Evolutionary conservation across 2,329 filamentous ascomycete genomes (phyloP).

Genomic region (Alternaria longipes): DNA sequence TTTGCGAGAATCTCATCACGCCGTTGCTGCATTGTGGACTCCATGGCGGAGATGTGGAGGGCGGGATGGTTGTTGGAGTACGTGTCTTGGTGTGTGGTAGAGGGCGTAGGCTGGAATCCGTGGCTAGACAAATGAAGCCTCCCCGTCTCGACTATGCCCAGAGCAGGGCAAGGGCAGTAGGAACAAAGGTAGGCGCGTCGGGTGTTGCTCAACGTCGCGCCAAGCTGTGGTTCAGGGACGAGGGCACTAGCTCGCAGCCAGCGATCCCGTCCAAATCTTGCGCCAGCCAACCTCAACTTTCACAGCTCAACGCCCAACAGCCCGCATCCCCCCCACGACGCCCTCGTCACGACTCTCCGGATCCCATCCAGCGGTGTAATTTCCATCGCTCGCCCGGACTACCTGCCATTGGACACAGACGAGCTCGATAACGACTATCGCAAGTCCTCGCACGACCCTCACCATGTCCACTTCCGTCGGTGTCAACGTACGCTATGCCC

Average conservation of each 20-base stretch:
- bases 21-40: slow-evolving; percentile 75
- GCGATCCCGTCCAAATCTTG: slow-evolving; percentile 36
- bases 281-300: slow-evolving; percentile 42
- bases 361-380: slow-evolving; percentile 22
- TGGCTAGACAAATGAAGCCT: not conserved
- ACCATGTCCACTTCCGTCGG: slow-evolving; percentile 59
- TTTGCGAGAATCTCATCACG: slow-evolving; percentile 97
- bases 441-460: slow-evolving; percentile 35
- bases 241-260: slow-evolving; percentile 27
- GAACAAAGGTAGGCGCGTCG: slow-evolving; percentile 7
- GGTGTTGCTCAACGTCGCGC: slow-evolving; percentile 32
- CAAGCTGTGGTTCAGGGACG: slow-evolving; percentile 36
- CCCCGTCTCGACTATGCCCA: not conserved
- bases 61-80: slow-evolving; percentile 7
- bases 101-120: not conserved
- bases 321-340: slow-evolving; percentile 33
- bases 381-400: slow-evolving; percentile 28
- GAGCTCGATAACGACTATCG: slow-evolving; percentile 27
- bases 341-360: slow-evolving; percentile 29
- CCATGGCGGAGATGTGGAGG: slow-evolving; percentile 34
- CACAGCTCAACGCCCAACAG: slow-evolving; percentile 34
- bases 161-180: slow-evolving; percentile 1
- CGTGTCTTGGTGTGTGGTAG: not conserved
- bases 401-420: slow-evolving; percentile 45
- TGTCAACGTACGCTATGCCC: slow-evolving; percentile 59